Conservation (phyloP, 352 stramenopile species). For the Phytophthora syringae region DNA sequence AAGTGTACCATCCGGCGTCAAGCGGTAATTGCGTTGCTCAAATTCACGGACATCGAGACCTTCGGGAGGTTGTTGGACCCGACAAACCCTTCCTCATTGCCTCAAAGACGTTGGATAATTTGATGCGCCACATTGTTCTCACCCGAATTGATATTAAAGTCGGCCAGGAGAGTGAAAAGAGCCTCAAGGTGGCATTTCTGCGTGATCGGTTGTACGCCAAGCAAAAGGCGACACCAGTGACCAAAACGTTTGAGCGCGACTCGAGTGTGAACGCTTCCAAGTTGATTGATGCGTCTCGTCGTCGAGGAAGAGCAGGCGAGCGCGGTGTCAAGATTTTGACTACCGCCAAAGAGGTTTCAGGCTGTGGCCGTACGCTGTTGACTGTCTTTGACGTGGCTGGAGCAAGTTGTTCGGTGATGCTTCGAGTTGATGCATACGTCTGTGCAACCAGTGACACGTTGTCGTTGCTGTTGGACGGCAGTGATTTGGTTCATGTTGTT, state of each 20-base stretch:
- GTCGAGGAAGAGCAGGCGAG: conserved; percentile 28
- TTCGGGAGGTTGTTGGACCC: conserved; percentile 72
- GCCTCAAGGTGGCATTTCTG: conserved; percentile 52
- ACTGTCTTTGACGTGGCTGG: conserved; percentile 60
- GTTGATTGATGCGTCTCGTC: conserved; percentile 55
- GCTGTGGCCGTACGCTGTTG: conserved; percentile 54
- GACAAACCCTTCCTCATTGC: conserved; percentile 54
- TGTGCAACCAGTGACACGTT: conserved; percentile 52
- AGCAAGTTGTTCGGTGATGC: conserved; percentile 3
- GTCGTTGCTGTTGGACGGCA: conserved; percentile 51
- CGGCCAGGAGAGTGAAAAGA: neutral
- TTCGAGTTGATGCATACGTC: conserved; percentile 73
- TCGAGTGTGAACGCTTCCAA: conserved; percentile 49
- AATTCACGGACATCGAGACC: conserved; percentile 48
- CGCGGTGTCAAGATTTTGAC: conserved; percentile 74
- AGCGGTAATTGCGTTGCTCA: conserved; percentile 34
- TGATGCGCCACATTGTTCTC: conserved; percentile 67
- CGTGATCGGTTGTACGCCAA: conserved; percentile 70
- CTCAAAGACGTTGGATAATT: conserved; percentile 40
- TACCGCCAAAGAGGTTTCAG: conserved; percentile 40
- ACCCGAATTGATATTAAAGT: conserved; percentile 40
- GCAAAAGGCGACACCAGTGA: conserved; percentile 69
- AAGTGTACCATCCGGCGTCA: conserved; percentile 63
- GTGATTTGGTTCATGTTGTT: conserved; percentile 54
- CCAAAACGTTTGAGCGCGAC: conserved; percentile 40